Evolutionary conservation across 352 stramenopile genomes (phyloP), one percentile per base, ranked within the genome.

Genomic region (Plasmopara viticola): DNA sequence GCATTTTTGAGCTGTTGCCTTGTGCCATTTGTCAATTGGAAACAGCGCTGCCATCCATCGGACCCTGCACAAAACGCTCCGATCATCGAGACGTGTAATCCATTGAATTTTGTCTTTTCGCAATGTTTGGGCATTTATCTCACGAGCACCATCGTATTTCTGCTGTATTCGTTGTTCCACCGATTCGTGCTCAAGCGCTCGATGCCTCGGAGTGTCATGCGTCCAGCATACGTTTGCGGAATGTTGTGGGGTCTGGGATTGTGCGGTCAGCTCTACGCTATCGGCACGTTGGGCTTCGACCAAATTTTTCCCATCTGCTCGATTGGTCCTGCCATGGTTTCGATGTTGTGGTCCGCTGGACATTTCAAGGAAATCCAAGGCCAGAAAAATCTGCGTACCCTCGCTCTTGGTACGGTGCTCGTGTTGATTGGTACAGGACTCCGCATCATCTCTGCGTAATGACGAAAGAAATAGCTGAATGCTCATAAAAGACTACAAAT

Each of bases 301-400:
- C 72, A 90, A 51, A 82, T 79, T n/a, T 90, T 88, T 62, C 82
- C 79, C 17, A 68, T 92, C 29, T 82, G 77, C 40, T 86, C 78
- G 33, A 90, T 92, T 49, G 82, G 79, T 6, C 82, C 79, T 0
- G 82, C 79, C 10, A 88, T 90, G 72, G 70, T 92, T 15, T 89
- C 82, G 13, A 90, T 90, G 82, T 70, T 92, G 46, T 92, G 82
- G 82, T 90, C 79, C 0, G 82, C 79, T 4, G 62, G 66, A 28
- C 90, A 90, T 62, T 92, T 92, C 50, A 81, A 81, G 34, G 82
- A 92, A 58, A 90, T 92, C 48, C 72, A 89, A 62, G 82, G 82
- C 30, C 50, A 47, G 37, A 62, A 68, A 20, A 90, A 92, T 53
- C 64, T 86, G 14, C 35, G 64, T 42, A 81, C 76, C 10, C 63